Evolutionary conservation across 2,329 filamentous ascomycete genomes (phyloP), one percentile per base, ranked within the genome.

Genomic region (Microdochium paspali): DNA sequence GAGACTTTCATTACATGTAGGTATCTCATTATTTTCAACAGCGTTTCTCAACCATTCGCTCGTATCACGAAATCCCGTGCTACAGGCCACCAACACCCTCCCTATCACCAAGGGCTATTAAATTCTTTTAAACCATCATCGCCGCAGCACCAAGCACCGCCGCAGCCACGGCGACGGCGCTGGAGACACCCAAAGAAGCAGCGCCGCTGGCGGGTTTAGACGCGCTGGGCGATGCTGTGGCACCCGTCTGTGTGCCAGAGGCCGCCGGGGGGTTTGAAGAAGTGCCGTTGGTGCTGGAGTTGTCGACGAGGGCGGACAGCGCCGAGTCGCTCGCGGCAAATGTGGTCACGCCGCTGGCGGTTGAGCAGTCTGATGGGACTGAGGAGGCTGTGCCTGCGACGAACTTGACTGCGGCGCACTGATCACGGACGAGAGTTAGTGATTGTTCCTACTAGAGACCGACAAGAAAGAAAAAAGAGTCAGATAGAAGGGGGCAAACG

Each of bases 361-460:
- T 40, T 4, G 35, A 21, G 35, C 35, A 40, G n/a, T 20, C 6
- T n/a, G n/a, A 21, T 21, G 35, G 35, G 18, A 20, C 23, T 6
- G 35, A 40, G 44, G 57, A 45, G 28, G 54, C 60, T 13, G 57
- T 57, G 43, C 72, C 72, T 3, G 61, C 56, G 51, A 82, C 74
- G 54, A 81, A 81, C 52, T 73, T 74, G 53, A 79, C 74, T 28
- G 69, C 67, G 39, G 76, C 63, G 56, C 77, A 80, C 76, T 80
- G 46, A 3, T 42, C 20, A 49, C 44, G 45, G 46, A 40, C 1
- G 3, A 6, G 10, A 23, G 54, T 46, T 21, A 39, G 51, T 47
- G 18, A 30, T 13, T 5, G 10, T 42, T n/a, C 26, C 46, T n/a
- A n/a, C n/a, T n/a, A n/a, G n/a, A n/a, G n/a, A n/a, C n/a, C n/a